Evolutionary conservation across 108 stramenopile genomes (phyloP).

Genomic region (Conticribra guillardii): DNA sequence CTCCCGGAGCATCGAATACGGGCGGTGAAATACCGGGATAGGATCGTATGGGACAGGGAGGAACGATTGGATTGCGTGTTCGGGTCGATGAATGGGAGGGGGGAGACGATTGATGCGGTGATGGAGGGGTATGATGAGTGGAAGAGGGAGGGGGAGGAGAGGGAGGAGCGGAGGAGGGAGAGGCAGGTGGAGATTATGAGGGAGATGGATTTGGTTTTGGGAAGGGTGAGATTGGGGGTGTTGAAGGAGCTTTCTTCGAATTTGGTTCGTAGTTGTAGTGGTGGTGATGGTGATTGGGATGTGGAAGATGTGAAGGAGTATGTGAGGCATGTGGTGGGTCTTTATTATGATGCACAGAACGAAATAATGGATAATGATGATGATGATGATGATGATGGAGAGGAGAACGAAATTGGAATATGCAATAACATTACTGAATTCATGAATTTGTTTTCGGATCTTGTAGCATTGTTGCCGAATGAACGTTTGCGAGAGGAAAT

Average conservation of each 20-base stretch:
- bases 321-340: constrained; percentile 37
- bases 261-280: constrained; percentile 9
- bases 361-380: not conserved
- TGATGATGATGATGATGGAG: constrained; percentile 7
- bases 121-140: constrained; percentile 77
- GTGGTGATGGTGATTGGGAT: constrained; percentile 15
- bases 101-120: constrained; percentile 68
- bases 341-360: constrained; percentile 45
- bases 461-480: constrained; percentile 66
- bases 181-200: constrained; percentile 54
- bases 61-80: constrained; percentile 72
- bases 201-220: constrained; percentile 53
- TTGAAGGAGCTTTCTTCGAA: constrained; percentile 50
- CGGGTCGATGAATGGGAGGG: constrained; percentile 59
- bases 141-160: constrained; percentile 62
- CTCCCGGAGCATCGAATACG: constrained; percentile 88
- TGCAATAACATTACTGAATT: constrained; percentile 45
- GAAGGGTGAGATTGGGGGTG: constrained; percentile 34
- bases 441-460: constrained; percentile 67
- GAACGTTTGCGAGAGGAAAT: constrained; percentile 48
- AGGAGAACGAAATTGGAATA: constrained; percentile 16
- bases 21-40: constrained; percentile 74
- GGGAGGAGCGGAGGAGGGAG: constrained; percentile 42
- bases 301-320: constrained; percentile 51
- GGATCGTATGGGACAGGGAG: constrained; percentile 82